phyloP scores from a whole-genome alignment of 2,329 filamentous ascomycete species.

The Chrysoporthe puriensis region DNA sequence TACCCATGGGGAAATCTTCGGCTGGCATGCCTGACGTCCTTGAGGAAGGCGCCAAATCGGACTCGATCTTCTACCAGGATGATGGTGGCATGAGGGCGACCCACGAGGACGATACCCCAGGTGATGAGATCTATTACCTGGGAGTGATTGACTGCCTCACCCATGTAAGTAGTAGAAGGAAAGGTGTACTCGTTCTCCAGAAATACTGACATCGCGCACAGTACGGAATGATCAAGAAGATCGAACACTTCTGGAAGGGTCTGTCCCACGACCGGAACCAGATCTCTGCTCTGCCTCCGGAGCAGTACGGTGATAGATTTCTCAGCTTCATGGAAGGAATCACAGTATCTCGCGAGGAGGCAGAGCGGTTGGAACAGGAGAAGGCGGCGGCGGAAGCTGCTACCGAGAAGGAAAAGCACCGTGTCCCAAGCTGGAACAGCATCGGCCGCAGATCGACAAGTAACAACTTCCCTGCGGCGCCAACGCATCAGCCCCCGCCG shows the following conservation, averaged over 20 bases:
- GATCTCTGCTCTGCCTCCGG: conserved; percentile 90
- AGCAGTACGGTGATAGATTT: conserved; percentile 92
- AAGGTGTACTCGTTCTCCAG: not conserved
- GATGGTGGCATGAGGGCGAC: conserved; percentile 93
- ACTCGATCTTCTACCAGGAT: conserved; percentile 87
- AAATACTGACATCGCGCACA: conserved; percentile 42
- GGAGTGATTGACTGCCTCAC: conserved; percentile 98
- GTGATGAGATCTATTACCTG: conserved; percentile 95
- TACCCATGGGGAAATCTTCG: conserved; percentile 84
- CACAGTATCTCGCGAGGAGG: conserved; percentile 88
- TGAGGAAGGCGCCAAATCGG: conserved; percentile 69
- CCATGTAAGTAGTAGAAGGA: conserved; percentile 83
- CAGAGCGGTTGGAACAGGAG: conserved; percentile 64
- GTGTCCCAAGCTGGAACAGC: conserved; percentile 44
- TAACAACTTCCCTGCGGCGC: conserved; percentile 47
- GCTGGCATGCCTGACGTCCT: conserved; percentile 91
- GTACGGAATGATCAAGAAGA: conserved; percentile 93
- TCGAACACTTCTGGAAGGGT: conserved; percentile 97
- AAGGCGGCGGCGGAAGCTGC: conserved; percentile 48
- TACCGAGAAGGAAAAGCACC: conserved; percentile 38
- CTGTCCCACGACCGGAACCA: conserved; percentile 80
- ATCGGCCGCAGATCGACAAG: conserved; percentile 37
- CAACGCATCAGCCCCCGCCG: conserved; percentile 50
- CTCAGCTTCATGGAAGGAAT: conserved; percentile 88
- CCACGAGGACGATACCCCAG: conserved; percentile 82